phyloP scores from a whole-genome alignment of 164 flowering plant genomes.

The Tinospora cordifolia region DNA sequence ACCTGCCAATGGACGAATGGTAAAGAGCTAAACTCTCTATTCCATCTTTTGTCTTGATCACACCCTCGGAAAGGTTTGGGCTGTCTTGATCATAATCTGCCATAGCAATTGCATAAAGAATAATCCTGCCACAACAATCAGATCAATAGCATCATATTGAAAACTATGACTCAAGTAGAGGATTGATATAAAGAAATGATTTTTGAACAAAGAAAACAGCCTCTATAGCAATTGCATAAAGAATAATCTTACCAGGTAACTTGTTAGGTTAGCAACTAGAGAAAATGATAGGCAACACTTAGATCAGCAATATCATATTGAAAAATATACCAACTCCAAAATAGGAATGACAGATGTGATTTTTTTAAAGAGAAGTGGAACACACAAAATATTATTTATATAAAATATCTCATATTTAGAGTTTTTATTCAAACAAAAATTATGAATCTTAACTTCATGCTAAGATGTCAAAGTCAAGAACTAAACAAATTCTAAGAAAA shows the following conservation, averaged over 20 bases:
- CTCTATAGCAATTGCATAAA: constrained; percentile 83
- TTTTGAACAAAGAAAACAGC: no score
- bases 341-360: no score
- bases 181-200: no score
- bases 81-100: constrained; percentile 73
- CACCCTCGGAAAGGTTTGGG: constrained; percentile 25
- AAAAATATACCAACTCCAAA: not conserved
- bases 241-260: constrained; percentile 45
- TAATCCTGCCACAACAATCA: constrained; percentile 42
- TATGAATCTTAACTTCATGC: not conserved
- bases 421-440: not conserved
- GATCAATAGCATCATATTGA: not conserved
- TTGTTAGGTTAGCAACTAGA: not conserved
- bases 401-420: no score
- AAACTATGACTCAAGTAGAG: not conserved
- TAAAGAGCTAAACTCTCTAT: constrained; percentile 62
- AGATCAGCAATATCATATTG: not conserved
- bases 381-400: no score
- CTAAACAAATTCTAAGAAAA: no score
- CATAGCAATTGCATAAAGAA: constrained; percentile 80
- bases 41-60: constrained; percentile 69
- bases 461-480: not conserved
- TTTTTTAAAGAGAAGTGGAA: no score
- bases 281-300: not conserved
- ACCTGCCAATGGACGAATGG: constrained; percentile 81